Percentiles rank a stretch among this genome's conserved stretches.
These are phyloP conservation scores for Leishmania gerbilli DNA, from an alignment of 208 protist species.

Conservation along the genomic window DNA sequence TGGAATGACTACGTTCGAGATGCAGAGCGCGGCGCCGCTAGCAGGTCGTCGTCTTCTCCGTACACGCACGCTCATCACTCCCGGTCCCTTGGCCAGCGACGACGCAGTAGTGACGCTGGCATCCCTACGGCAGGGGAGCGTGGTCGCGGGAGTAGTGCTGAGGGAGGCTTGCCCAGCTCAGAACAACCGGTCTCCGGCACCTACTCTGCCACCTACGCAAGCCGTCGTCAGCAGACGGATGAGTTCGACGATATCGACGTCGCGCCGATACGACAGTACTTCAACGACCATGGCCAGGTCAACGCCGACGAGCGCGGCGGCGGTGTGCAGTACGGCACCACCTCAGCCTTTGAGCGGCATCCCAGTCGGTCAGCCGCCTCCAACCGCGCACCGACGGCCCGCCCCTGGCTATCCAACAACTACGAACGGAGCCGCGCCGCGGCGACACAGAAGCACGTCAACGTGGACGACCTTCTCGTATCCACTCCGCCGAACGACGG, in stretches of 20 bases:
- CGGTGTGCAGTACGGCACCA: neutral
- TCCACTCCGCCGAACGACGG: slow-evolving; percentile 19
- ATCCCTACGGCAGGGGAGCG: neutral
- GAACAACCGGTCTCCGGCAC: neutral
- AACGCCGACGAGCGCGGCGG: neutral
- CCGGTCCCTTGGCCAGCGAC: slow-evolving; percentile 2
- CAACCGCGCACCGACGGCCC: neutral
- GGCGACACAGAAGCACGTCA: neutral
- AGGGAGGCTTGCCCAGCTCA: neutral
- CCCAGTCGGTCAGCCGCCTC: neutral
- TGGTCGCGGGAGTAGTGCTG: no score
- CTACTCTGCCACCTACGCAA: slow-evolving; percentile 14
- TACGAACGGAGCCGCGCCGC: neutral
- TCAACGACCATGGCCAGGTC: slow-evolving; percentile 15
- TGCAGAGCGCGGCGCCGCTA: slow-evolving; percentile 7
- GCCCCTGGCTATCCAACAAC: neutral
- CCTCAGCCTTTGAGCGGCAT: neutral
- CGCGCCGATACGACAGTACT: slow-evolving; percentile 22
- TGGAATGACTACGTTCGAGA: slow-evolving; percentile 49
- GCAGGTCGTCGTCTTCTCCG: neutral
- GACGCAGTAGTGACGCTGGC: neutral
- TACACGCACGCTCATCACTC: neutral
- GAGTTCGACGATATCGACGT: slow-evolving; percentile 23
- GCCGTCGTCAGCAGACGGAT: neutral
- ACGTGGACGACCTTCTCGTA: slow-evolving; percentile 20